These are phyloP conservation scores for Acrasis kona DNA, from an alignment of 78 protist genomes.

Conservation along the genomic window DNA sequence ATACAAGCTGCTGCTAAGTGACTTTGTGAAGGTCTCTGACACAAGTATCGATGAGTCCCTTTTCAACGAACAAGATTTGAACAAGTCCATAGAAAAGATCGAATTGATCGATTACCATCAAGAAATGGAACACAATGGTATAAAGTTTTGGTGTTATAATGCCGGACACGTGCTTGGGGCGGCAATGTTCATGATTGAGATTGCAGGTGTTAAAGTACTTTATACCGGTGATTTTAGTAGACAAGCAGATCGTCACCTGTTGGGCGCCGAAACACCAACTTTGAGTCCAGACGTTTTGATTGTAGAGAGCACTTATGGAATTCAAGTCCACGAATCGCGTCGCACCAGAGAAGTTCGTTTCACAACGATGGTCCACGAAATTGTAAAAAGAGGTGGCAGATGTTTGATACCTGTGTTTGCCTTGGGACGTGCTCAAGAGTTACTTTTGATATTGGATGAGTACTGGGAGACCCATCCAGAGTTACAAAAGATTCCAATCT, in stretches of 20 bases:
- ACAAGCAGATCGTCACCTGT: slow-evolving; percentile 87
- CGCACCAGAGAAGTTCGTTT: slow-evolving; percentile 72
- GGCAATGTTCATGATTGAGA: slow-evolving; percentile 83
- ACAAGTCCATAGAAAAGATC: slow-evolving; percentile 31
- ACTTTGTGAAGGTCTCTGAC: slow-evolving; percentile 47
- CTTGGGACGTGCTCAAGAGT: slow-evolving; percentile 95
- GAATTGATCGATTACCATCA: slow-evolving; percentile 68
- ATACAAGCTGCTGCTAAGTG: slow-evolving; percentile 65
- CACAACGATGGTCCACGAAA: slow-evolving; percentile 39
- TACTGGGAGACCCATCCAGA: slow-evolving; percentile 44
- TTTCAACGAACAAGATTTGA: slow-evolving; percentile 54
- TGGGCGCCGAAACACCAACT: slow-evolving; percentile 89
- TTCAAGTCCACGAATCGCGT: slow-evolving; percentile 73
- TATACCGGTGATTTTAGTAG: slow-evolving; percentile 95
- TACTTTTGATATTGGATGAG: slow-evolving; percentile 72
- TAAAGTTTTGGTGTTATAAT: slow-evolving; percentile 50
- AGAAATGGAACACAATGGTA: slow-evolving; percentile 50
- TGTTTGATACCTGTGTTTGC: slow-evolving; percentile 93
- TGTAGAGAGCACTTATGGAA: slow-evolving; percentile 87
- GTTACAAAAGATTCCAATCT: slow-evolving; percentile 79
- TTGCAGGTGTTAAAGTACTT: slow-evolving; percentile 75
- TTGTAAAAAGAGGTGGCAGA: slow-evolving; percentile 68
- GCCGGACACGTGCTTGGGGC: slow-evolving; percentile 99
- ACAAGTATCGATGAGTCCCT: slow-evolving; percentile 36
- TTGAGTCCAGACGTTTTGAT: slow-evolving; percentile 78